Conservation (phyloP, 768 basidiomycete genomes). For the Amanita molliuscula region DNA sequence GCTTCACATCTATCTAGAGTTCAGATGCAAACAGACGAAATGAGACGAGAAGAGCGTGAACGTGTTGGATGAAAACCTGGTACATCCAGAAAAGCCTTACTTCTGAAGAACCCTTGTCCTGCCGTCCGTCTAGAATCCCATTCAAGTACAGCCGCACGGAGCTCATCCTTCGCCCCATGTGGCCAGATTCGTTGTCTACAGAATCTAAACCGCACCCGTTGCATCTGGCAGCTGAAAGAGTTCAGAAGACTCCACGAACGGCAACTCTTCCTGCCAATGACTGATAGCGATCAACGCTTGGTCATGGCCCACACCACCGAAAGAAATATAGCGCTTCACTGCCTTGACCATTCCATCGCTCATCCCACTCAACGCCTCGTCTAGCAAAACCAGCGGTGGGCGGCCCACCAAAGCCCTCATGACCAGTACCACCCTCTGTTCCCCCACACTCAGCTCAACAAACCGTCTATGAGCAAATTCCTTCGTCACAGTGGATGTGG, state of each 20-base stretch:
- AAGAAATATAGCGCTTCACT: slow-evolving; percentile 54
- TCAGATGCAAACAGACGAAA: too few relatives aligned
- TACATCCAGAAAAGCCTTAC: too few relatives aligned
- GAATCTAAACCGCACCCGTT: background rate
- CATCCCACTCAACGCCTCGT: slow-evolving; percentile 95
- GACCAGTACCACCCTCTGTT: slow-evolving; percentile 74
- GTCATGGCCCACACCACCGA: slow-evolving; percentile 33
- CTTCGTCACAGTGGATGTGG: slow-evolving; percentile 14
- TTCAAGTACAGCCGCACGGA: too few relatives aligned
- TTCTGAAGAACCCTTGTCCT: too few relatives aligned
- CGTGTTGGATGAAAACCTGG: too few relatives aligned
- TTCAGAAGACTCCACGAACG: slow-evolving; percentile 50
- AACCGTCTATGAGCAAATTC: slow-evolving; percentile 45
- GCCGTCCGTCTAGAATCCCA: too few relatives aligned
- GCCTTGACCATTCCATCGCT: slow-evolving; percentile 64
- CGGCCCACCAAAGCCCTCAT: slow-evolving; percentile 76
- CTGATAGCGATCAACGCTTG: slow-evolving; percentile 83
- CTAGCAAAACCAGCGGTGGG: slow-evolving; percentile 71
- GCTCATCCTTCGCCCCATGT: too few relatives aligned
- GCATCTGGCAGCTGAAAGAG: slow-evolving; percentile 16
- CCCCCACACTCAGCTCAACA: slow-evolving; percentile 53
- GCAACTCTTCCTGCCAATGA: slow-evolving; percentile 89
- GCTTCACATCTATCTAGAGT: too few relatives aligned
- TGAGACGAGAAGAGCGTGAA: too few relatives aligned
- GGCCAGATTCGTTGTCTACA: too few relatives aligned